Evolutionary conservation across 352 stramenopile species (phyloP).

Genomic region (Chrysophaeum taylorii): DNA sequence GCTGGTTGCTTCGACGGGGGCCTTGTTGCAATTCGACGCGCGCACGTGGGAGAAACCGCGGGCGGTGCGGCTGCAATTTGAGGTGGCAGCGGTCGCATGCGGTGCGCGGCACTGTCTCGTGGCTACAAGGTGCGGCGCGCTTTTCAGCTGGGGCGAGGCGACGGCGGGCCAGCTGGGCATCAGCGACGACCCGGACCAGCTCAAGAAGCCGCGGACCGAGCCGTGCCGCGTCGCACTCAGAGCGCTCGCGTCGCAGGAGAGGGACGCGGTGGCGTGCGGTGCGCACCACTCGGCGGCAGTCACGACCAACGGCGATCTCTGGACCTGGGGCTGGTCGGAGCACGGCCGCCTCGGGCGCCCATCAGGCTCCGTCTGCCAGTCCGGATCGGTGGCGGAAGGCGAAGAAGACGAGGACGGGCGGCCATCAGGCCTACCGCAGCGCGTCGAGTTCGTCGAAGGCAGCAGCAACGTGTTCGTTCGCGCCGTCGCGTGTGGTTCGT

Average conservation of each 20-base stretch:
- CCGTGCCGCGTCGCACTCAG: neutral
- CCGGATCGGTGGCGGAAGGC: too few relatives aligned
- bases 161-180: slow-evolving; percentile 58
- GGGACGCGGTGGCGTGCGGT: slow-evolving; percentile 49
- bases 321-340: slow-evolving; percentile 56
- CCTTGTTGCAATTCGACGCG: neutral
- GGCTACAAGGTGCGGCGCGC: slow-evolving; percentile 36
- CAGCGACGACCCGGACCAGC: slow-evolving; percentile 41
- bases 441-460: too few relatives aligned
- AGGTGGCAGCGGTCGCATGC: slow-evolving; percentile 46
- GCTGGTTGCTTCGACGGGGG: neutral
- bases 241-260: neutral
- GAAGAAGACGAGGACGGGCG: slow-evolving; percentile 21
- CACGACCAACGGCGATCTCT: slow-evolving; percentile 49
- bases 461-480: too few relatives aligned
- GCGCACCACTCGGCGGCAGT: slow-evolving; percentile 63
- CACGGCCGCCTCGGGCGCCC: slow-evolving; percentile 48
- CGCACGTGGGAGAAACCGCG: neutral
- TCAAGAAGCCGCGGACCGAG: neutral
- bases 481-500: slow-evolving; percentile 54
- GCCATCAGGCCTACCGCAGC: slow-evolving; percentile 25
- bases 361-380: too few relatives aligned
- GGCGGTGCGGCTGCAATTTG: neutral
- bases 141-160: slow-evolving; percentile 58
- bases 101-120: slow-evolving; percentile 59